Base-by-base conservation (phyloP, 352 stramenopile species). In the Phytopythium boreale region DNA sequence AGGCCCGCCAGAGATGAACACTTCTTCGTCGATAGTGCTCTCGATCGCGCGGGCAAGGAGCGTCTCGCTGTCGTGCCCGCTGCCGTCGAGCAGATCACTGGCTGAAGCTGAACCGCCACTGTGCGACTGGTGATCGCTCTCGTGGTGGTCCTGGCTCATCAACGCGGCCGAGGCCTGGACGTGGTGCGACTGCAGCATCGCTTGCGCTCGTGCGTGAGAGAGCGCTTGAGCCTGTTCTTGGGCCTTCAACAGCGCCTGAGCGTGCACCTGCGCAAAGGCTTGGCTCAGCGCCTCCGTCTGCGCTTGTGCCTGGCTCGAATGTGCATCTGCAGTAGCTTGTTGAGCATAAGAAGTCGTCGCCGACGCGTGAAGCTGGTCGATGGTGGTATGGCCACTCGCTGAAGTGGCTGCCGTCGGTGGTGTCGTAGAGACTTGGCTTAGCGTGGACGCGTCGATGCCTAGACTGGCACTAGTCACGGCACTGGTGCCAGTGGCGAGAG, bases 41-140 rank as follows among this genome's bases (percentile, higher is more conserved):
- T 88, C 80, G 26, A 91, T 91, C 4, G 76, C 56, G 20, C 75
- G 66, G 55, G 82, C 80, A 17, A 92, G 57, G 19, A 92, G 56
- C 31, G 70, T 44, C 26, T 87, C 80, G 53, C 75, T 85, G 41
- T 87, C 80, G 58, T 89, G 78, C 0, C 70, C 77, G 36, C 57
- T 71, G 1, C 69, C 59, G 29, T 67, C 81, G 6, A 89, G 31
- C 20, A 59, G 20, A 15, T 43, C 37, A 7, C 37, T 31, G 31
- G 29, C 6, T 9, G 50, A 36, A 0, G 49, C 27, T 4, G 50
- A 24, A 7, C 50, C 24, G 7, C 26, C 12, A 0, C 17, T 19
- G 44, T 27, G 44, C 20, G 20, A 15, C 44, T 27, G 44, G 20
- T 15, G 44, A 3, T 15, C n/a, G 20, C n/a, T 29, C 20, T 27